Base-by-base conservation (phyloP, 23 red algal genomes). In the Agarophyton chilense region DNA sequence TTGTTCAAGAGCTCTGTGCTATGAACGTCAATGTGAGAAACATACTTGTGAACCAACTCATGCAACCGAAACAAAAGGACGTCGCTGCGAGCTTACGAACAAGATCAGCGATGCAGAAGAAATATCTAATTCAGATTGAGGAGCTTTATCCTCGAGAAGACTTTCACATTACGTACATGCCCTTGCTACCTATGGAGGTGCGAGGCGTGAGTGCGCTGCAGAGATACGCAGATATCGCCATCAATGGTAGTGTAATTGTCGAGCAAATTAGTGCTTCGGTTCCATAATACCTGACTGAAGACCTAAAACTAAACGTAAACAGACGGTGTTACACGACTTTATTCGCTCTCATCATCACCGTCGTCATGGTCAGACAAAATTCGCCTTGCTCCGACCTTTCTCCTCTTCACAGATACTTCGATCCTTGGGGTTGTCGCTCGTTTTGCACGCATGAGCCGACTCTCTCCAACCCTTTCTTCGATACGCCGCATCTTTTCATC, bases 41-140 rank as follows among this genome's bases (percentile, higher is more conserved):
- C 66, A 82, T 99, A 29, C 89, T 99, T 17, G 93, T 95, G 34
- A 99, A 99, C 43, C 97, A 99, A 72, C 83, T 99, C 18, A 93
- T 99, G 75, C n/a, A 62, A 29, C 82, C 97, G 36, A 64, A 90
- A 22, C 83, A 95, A 61, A 78, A 89, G 25, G 91, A 98, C 53
- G 70, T 89, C 1, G 47, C 86, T 25, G 47, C 75, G 8, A 84
- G 79, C 43, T 39, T 99, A 33, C 46, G 77, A 43, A 42, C 87
- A n/a, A 75, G 97, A 16, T 88, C 88, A 0, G 53, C 18, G 34
- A 99, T 99, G 97, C 97, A 99, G 64, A 77, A 84, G 32, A 93
- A 92, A 43, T 99, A 99, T 52, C 55, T 99, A 29, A 70, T 81
- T 50, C 93, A 99, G 61, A 84, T 99, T 13, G 84, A 96, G 25